Conservation (phyloP, 306 rosid genomes). For the Quercus dentata region DNA sequence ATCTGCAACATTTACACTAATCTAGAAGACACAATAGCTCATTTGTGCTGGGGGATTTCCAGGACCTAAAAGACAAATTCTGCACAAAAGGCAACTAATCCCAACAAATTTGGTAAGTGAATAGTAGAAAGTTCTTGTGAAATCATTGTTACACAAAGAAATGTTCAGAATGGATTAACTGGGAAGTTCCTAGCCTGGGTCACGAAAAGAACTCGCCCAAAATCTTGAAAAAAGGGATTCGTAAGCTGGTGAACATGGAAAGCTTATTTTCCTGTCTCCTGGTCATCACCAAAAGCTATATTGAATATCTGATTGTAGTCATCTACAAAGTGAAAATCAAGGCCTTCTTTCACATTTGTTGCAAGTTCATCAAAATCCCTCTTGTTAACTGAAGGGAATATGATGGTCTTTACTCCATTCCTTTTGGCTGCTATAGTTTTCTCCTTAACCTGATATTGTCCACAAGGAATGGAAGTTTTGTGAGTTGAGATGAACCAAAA, state of each 20-base stretch:
- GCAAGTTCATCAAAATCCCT: constrained; percentile 48
- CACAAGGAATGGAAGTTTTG: constrained; percentile 18
- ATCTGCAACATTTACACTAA: too few relatives aligned
- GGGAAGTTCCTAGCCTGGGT: constrained; percentile 25
- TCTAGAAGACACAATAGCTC: too few relatives aligned
- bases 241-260: constrained; percentile 7
- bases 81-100: too few relatives aligned
- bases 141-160: neutral
- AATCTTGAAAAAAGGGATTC: constrained; percentile 9
- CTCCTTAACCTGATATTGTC: constrained; percentile 79
- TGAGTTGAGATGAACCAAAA: constrained; percentile 19
- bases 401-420: constrained; percentile 75
- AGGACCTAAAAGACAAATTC: too few relatives aligned
- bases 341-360: constrained; percentile 77
- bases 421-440: constrained; percentile 95
- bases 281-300: constrained; percentile 61
- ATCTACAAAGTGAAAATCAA: constrained; percentile 90
- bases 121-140: neutral
- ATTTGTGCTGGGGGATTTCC: too few relatives aligned
- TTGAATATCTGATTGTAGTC: constrained; percentile 69
- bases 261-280: constrained; percentile 26
- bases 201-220: neutral
- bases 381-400: constrained; percentile 89
- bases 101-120: neutral
- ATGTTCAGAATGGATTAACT: neutral